Base-by-base conservation (phyloP, 352 stramenopile species). In the Phytophthora cryptogea region DNA sequence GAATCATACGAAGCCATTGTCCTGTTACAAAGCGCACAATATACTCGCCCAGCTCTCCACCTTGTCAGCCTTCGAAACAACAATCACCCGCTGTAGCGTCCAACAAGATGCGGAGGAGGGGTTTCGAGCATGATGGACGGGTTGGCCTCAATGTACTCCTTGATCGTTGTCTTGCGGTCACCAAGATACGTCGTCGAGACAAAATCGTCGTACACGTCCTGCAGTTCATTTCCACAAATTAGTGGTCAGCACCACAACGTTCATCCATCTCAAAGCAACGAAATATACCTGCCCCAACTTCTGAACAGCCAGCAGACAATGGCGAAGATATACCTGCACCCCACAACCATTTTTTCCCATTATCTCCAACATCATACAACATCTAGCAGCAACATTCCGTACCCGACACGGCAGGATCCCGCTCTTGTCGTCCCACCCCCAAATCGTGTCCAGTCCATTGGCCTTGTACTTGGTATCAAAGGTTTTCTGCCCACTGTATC, bases 391-490 rank as follows among this genome's bases (percentile, higher is more conserved):
- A 37, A 37, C 7, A 8, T 1, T 54, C 9, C 63, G 30, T 76
- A 89, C 86, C 16, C 85, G 74, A 66, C 92, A 98, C 11, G 94
- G 92, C 23, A 87, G 76, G 39, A 98, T 87, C 28, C 86, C 88
- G 37, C 86, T 97, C 51, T 93, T 59, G 10, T 46, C 23, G 31
- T 72, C 56, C 87, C 89, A 97, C n/a, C 76, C 79, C 94, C 92
- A 98, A 63, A 98, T 98, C 8, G 75, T 97, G 20, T 96, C 66
- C 33, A 98, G 63, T 0, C 89, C 89, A 59, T 94, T 90, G 10
- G 74, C 54, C 37, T 77, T 80, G 73, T 97, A 98, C 54, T 97
- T 80, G 59, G 57, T 47, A 20, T 97, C 63, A 59, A 96, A 97
- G 8, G 65, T 76, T 6, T 87, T 61, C 50, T 95, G 63, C 9